Conservation (phyloP, 305 asterid species). For the Salvia sclarea region DNA sequence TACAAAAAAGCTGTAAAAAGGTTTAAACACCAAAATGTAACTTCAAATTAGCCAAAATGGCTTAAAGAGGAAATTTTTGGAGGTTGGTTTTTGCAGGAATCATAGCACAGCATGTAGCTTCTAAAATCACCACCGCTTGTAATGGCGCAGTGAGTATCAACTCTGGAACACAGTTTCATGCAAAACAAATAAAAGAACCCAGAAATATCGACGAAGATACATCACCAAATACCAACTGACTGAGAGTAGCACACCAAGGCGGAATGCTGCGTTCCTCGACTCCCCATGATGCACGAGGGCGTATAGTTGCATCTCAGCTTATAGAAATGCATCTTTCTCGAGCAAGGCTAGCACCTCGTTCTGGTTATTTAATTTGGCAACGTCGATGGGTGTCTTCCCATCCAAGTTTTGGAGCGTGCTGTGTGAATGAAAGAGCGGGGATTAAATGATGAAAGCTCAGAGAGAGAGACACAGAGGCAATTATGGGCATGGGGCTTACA, state of each 20-base stretch:
- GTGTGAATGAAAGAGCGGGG: constrained; percentile 25
- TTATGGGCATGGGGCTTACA: constrained; percentile 52
- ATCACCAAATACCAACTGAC: constrained; percentile 34
- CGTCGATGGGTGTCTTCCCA: constrained; percentile 98
- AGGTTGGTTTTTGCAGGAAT: not conserved
- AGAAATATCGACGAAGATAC: constrained; percentile 33
- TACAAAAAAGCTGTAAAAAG: not conserved
- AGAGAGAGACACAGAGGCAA: no score
- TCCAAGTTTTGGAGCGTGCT: constrained; percentile 97
- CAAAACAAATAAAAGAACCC: constrained; percentile 35
- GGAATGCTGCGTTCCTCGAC: constrained; percentile 29
- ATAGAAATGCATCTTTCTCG: constrained; percentile 94
- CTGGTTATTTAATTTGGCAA: constrained; percentile 90
- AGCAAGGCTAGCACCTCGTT: constrained; percentile 81
- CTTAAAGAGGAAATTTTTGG: not conserved
- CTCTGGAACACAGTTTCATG: not conserved
- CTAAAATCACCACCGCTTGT: not conserved
- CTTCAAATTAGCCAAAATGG: not conserved
- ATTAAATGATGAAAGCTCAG: not conserved
- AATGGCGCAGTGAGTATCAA: constrained; percentile 11
- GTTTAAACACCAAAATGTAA: not conserved
- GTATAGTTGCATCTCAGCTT: constrained; percentile 28
- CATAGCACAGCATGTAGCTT: constrained; percentile 3
- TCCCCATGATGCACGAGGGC: constrained; percentile 30
- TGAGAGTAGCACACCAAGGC: constrained; percentile 25